Evolutionary conservation across 768 basidiomycete genomes (phyloP).

Genomic region (Tricholoma sp.): DNA sequence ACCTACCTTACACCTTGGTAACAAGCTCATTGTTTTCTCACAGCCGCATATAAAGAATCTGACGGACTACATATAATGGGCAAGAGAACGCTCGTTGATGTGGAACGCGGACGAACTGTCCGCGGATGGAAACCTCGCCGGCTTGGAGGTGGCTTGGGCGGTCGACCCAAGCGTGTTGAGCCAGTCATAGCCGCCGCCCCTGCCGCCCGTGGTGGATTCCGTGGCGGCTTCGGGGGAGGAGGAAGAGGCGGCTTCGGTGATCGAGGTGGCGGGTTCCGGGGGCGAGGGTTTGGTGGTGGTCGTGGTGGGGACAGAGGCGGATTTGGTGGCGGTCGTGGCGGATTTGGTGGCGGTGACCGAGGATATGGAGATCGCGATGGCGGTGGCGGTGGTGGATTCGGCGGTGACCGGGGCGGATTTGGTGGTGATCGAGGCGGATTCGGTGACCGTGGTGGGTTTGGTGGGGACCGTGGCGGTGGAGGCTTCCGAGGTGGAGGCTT

Average conservation of each 20-base stretch:
- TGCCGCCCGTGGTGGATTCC: conserved; percentile 34
- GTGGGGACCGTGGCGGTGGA: conserved; percentile 26
- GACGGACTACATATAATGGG: conserved; percentile 95
- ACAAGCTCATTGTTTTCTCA: conserved; percentile 11
- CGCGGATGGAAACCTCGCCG: conserved; percentile 98
- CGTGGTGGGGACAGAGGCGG: conserved; percentile 30
- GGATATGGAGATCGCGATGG: conserved; percentile 29
- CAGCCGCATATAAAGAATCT: conserved; percentile 97
- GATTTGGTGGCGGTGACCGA: conserved; percentile 39
- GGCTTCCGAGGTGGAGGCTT: conserved; percentile 35
- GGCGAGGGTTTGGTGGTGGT: conserved; percentile 25
- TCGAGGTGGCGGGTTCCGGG: conserved; percentile 18
- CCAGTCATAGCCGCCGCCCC: conserved; percentile 26
- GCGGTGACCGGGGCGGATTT: conserved; percentile 39
- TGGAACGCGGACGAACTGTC: conserved; percentile 96
- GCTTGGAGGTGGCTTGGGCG: conserved; percentile 98
- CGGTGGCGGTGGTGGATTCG: conserved; percentile 29
- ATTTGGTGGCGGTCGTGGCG: conserved; percentile 33
- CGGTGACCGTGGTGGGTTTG: conserved; percentile 40
- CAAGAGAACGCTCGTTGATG: conserved; percentile 94
- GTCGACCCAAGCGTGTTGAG: conserved; percentile 81
- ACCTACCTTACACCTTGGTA: conserved; percentile 9
- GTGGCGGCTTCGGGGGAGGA: conserved; percentile 39
- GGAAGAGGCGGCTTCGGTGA: conserved; percentile 31
- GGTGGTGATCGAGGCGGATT: conserved; percentile 36